Evolutionary conservation across 176 grass and related monocot species (phyloP).

Genomic region (Oryza glumipatula): DNA sequence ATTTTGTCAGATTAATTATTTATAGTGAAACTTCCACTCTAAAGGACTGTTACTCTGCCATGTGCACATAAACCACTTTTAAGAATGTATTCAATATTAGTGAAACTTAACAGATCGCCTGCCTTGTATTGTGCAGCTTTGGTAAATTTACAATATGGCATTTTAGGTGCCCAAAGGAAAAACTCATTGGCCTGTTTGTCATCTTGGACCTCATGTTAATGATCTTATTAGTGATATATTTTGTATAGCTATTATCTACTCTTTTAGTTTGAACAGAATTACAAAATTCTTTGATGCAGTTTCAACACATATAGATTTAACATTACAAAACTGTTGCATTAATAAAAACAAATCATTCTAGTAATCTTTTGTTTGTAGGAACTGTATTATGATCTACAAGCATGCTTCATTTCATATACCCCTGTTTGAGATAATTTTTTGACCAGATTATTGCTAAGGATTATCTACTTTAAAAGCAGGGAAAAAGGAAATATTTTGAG

Average conservation of each 20-base stretch:
- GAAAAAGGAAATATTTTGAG: too few relatives aligned
- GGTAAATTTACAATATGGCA: too few relatives aligned
- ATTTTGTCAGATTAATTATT: not conserved
- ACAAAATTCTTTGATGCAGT: not conserved
- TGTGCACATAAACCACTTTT: constrained; percentile 30
- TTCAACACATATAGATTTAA: constrained; percentile 15
- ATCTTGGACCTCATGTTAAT: too few relatives aligned
- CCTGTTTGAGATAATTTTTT: too few relatives aligned
- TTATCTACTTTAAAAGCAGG: too few relatives aligned
- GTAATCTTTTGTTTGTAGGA: constrained; percentile 17
- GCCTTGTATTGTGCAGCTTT: too few relatives aligned
- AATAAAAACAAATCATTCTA: not conserved
- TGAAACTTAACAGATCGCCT: constrained; percentile 4
- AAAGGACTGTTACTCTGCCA: constrained; percentile 3
- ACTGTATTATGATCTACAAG: constrained; percentile 8
- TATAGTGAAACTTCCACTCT: constrained; percentile 15
- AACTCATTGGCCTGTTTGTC: too few relatives aligned
- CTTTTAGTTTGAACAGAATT: too few relatives aligned
- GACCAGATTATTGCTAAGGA: too few relatives aligned
- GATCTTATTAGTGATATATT: too few relatives aligned
- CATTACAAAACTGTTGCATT: constrained; percentile 21
- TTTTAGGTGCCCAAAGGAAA: too few relatives aligned
- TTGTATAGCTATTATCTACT: too few relatives aligned
- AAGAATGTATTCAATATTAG: constrained; percentile 23
- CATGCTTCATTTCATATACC: not conserved